Percentiles rank a stretch among this genome's conserved stretches.
phyloP scores from a whole-genome alignment of 805 yeast species.

The Candida anglica region DNA sequence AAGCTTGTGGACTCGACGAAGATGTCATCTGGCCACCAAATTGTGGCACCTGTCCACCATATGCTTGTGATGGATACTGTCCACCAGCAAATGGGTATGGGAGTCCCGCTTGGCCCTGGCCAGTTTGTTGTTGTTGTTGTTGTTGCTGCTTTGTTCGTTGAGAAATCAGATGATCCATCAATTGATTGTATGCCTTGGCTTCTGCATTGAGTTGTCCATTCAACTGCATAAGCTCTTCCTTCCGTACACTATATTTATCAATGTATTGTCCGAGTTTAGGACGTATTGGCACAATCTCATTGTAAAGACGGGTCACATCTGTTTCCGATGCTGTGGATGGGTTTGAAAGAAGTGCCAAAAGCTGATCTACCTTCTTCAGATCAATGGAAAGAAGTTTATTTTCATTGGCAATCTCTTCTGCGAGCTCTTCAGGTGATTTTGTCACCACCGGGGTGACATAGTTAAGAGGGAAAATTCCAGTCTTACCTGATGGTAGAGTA shows the following conservation, averaged over 20 bases:
- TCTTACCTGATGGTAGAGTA: conserved; percentile 62
- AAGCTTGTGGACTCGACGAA: neutral
- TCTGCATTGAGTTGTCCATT: conserved; percentile 71
- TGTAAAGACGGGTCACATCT: conserved; percentile 66
- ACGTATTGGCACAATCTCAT: conserved; percentile 66
- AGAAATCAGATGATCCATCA: conserved; percentile 49
- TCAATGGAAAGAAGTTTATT: conserved; percentile 47
- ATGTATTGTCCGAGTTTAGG: conserved; percentile 70
- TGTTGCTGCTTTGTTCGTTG: conserved; percentile 11
- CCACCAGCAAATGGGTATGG: conserved; percentile 6
- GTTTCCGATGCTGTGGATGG: conserved; percentile 49
- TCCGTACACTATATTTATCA: conserved; percentile 71
- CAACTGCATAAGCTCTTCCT: conserved; percentile 71
- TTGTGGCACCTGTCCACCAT: too few relatives aligned
- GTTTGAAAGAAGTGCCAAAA: conserved; percentile 49
- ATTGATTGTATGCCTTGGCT: conserved; percentile 60
- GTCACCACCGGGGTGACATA: conserved; percentile 79
- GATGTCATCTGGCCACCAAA: too few relatives aligned
- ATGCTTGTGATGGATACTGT: too few relatives aligned
- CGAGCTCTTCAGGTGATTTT: conserved; percentile 57
- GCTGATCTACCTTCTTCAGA: conserved; percentile 59
- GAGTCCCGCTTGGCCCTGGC: conserved; percentile 6
- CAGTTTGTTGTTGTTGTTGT: conserved; percentile 1
- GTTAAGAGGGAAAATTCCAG: conserved; percentile 89
- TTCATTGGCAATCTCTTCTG: conserved; percentile 49